phyloP scores from a whole-genome alignment of 2,329 filamentous ascomycete genomes.

The Tolypocladium ovalisporum region DNA sequence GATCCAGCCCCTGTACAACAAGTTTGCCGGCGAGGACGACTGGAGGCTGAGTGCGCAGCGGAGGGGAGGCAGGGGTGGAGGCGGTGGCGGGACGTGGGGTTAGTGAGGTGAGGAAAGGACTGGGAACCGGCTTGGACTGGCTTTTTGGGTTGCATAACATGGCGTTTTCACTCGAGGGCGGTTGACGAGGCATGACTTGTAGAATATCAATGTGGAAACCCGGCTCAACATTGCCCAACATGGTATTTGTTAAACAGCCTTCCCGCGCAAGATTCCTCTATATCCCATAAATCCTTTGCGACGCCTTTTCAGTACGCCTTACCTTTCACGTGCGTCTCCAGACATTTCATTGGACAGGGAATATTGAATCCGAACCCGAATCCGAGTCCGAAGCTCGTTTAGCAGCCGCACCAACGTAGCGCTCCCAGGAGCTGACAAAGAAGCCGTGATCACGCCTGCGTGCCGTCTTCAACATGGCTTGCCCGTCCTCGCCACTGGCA shows the following conservation, averaged over 20 bases:
- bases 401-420: neutral
- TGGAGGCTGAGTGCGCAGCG: slow-evolving; percentile 88
- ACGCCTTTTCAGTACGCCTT: too few relatives aligned
- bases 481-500: neutral
- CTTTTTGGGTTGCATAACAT: neutral
- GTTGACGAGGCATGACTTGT: neutral
- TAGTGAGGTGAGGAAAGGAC: slow-evolving; percentile 22
- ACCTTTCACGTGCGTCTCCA: too few relatives aligned
- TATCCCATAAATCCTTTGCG: too few relatives aligned
- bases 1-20: slow-evolving; percentile 91
- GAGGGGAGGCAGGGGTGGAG: slow-evolving; percentile 73
- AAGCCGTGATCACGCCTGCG: neutral
- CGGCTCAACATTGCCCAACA: neutral
- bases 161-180: neutral
- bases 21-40: slow-evolving; percentile 85
- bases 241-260: neutral
- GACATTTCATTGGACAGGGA: too few relatives aligned
- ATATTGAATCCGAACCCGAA: neutral
- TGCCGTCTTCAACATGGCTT: neutral
- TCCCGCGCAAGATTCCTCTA: too few relatives aligned
- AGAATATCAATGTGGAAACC: neutral
- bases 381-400: neutral
- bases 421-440: neutral
- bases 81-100: slow-evolving; percentile 87
- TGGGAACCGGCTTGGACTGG: neutral